Conservation (phyloP, 352 stramenopile species). For the Globisporangium polare region DNA sequence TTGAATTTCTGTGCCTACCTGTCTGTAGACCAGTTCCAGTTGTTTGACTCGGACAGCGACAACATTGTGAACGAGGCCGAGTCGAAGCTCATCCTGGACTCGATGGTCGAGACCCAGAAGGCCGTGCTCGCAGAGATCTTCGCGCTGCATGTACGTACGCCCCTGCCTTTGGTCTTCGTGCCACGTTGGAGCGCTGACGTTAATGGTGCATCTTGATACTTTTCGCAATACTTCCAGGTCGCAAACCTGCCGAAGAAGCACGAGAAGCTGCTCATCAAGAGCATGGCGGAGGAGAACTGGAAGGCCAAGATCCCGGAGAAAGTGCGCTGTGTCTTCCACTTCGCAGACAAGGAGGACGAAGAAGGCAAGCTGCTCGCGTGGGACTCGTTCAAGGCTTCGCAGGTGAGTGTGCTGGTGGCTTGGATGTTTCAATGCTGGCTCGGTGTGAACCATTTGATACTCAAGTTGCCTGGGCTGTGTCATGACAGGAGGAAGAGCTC, state of each 20-base stretch:
- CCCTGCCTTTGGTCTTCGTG: not conserved
- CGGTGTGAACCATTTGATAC: conserved; percentile 4
- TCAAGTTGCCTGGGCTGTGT: not conserved
- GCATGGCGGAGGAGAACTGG: conserved; percentile 55
- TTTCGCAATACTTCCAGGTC: conserved; percentile 26
- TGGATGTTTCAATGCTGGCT: too few species aligned
- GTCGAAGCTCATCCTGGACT: conserved; percentile 52
- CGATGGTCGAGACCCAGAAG: conserved; percentile 56
- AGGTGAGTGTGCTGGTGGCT: conserved; percentile 27
- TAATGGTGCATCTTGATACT: not conserved
- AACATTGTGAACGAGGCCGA: conserved; percentile 50
- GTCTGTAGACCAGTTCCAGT: conserved; percentile 46
- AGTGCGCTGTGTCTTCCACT: conserved; percentile 70
- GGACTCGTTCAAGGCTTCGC: conserved; percentile 58
- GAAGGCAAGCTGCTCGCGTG: conserved; percentile 49
- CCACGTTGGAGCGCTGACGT: not conserved
- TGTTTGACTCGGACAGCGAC: conserved; percentile 55
- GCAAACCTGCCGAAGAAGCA: conserved; percentile 60
- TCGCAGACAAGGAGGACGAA: conserved; percentile 57
- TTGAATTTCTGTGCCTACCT: not conserved
- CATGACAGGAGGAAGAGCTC: conserved; percentile 45
- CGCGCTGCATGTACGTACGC: conserved; percentile 37
- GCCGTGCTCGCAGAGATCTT: conserved; percentile 58
- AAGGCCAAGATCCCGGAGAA: conserved; percentile 75
- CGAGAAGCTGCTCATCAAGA: conserved; percentile 44